Base-by-base conservation (phyloP, 306 rosid species). In the Cicer judaicum region DNA sequence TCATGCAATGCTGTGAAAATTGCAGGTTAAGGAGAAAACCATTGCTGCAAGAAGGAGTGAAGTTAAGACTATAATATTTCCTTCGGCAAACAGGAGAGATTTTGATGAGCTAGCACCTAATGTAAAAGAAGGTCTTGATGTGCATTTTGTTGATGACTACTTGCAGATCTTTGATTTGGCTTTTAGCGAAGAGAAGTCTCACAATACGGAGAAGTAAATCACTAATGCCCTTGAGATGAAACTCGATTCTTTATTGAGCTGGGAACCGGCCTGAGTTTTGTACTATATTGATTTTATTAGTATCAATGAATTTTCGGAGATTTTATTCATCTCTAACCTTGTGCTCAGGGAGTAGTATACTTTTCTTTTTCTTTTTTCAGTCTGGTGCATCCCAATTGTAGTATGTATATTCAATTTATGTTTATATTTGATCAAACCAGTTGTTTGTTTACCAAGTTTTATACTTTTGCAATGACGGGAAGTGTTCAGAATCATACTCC, bases 21-120 rank as follows among this genome's bases (percentile, higher is more conserved):
- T 70, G 61, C 87, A 95, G 99, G 99, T 95, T 18, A 95, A 95
- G 89, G 99, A 95, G 88, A 95, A 95, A 85, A 90, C 98, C 4
- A 95, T 95, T 78, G 98, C 99, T 1, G 99, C 99, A 5, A 85
- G 97, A 71, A 85, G 99, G 85, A 89, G 98, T 48, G 96, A 82
- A 3, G 89, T 95, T 63, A 92, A 84, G 84, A 95, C 92, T 64
- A 90, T 95, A 55, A 74, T 95, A 78, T 95, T 95, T 80, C 99
- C 99, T 71, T 79, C 93, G 0, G 99, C 98, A 11, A 95, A 95
- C 87, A 74, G 81, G 84, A 92, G 95, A 86, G 99, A 95, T 76
- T 95, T 75, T 39, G 98, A 94, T 70, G 97, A 94, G 84, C 89
- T 94, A 56, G 95, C 96, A 2, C 72, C 86, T 56, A 90, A 92